Percentiles rank a stretch among this genome's conserved stretches.
Evolutionary conservation across 331 rosid genomes (phyloP).

Genomic region (Phaseolus coccineus): DNA sequence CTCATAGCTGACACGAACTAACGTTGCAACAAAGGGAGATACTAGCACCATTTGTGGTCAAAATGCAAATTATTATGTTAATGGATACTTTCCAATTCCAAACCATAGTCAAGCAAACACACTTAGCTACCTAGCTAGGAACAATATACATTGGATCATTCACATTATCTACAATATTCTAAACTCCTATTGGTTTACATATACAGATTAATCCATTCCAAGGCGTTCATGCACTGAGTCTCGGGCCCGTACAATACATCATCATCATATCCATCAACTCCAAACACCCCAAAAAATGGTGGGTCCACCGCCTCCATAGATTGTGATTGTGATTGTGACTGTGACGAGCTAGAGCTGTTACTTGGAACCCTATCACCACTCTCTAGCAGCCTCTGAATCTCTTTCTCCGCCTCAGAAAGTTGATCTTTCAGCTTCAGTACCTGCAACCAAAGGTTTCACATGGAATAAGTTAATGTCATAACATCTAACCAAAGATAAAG

Average conservation of each 20-base stretch:
- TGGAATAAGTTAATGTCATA: not conserved
- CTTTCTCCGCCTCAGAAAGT: conserved; percentile 65
- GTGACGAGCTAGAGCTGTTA: conserved; percentile 63
- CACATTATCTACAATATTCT: conserved; percentile 69
- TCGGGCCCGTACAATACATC: conserved; percentile 57
- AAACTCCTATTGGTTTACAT: conserved; percentile 42
- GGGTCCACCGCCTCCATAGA: conserved; percentile 68
- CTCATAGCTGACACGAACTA: conserved; percentile 5
- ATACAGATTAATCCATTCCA: conserved; percentile 74
- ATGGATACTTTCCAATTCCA: conserved; percentile 42
- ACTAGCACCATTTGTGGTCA: not conserved
- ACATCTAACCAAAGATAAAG: not conserved
- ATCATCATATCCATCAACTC: conserved; percentile 58
- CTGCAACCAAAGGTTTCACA: conserved; percentile 46
- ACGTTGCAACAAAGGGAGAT: not conserved
- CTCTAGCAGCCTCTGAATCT: conserved; percentile 60
- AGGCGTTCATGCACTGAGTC: conserved; percentile 53
- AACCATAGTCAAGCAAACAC: conserved; percentile 46
- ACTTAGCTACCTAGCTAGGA: conserved; percentile 9
- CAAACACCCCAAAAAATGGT: conserved; percentile 68
- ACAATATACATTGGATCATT: conserved; percentile 53
- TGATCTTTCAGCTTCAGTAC: conserved; percentile 66
- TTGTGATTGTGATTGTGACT: conserved; percentile 62
- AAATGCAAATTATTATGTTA: conserved; percentile 46
- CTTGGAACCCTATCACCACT: conserved; percentile 51